Evolutionary conservation across 2,329 filamentous ascomycete species (phyloP), one percentile per base, ranked within the genome.

Genomic region (Pseudopithomyces chartarum): DNA sequence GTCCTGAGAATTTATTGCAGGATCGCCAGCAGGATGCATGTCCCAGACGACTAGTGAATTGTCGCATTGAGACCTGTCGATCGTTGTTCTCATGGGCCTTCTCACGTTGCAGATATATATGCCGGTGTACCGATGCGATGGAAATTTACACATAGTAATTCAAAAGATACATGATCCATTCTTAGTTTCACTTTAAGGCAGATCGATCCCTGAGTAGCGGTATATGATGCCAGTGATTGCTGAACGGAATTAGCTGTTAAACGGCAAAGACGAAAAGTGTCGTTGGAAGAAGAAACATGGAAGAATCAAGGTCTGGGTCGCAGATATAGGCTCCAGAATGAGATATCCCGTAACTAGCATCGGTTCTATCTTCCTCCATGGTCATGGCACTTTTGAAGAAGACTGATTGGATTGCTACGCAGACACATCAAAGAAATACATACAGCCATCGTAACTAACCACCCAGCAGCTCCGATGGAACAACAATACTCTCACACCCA

Each of bases 41-140:
- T 36, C 52, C 44, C n/a, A n/a, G 36, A 43, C 40, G 47, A 57
- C 43, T 32, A 11, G 15, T 58, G 48, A 43, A 22, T 40, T 54
- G 19, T 33, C 43, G n/a, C 34, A 54, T 26, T 42, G 46, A 52
- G 45, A 57, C 29, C 47, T 60, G 57, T 54, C 56, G 56, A 64
- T 60, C 57, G 15, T 36, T 42, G 46, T 52, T 39, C 40, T 54
- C 39, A 58, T 62, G 55, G 59, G 57, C 29, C 43, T 50, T 52
- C 33, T 43, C 45, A 51, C 36, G 61, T 63, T 52, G 45, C 56
- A 55, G 32, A 58, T 61, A 63, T 36, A 63, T 20, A 53, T 29
- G 19, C 23, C 23, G 46, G 23, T 32, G 8, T n/a, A 26, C 34
- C 33, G 52, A 54, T 2, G 15, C 26, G 15, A 22, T 29, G 42